Conservation (phyloP, 2,329 filamentous ascomycete genomes). For the Colletotrichum karsti region DNA sequence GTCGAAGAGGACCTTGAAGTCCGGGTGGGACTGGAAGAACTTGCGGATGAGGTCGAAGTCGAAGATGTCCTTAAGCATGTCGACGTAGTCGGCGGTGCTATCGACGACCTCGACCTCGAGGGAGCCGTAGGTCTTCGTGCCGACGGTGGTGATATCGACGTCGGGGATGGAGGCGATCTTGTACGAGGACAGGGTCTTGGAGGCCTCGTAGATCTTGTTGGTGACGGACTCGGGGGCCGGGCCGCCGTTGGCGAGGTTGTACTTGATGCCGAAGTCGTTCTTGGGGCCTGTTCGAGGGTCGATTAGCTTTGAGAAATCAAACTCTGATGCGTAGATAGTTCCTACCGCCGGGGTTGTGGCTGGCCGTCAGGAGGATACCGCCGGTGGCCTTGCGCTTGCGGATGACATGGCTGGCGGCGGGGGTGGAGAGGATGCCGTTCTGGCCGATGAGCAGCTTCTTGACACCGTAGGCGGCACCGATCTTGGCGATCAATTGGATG, state of each 20-base stretch:
- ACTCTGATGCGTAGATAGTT: not conserved
- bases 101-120: constrained; percentile 97
- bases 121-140: constrained; percentile 82
- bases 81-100: constrained; percentile 89
- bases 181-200: constrained; percentile 90
- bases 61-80: constrained; percentile 98
- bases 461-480: constrained; percentile 94
- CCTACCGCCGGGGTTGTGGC: constrained; percentile 96
- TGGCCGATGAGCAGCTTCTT: constrained; percentile 99
- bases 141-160: constrained; percentile 84
- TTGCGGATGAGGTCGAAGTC: constrained; percentile 96
- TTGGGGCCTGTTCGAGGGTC: constrained; percentile 71
- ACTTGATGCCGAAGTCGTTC: constrained; percentile 99
- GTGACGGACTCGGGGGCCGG: constrained; percentile 96
- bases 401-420: constrained; percentile 95
- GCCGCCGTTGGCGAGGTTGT: constrained; percentile 96
- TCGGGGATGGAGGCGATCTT: constrained; percentile 90
- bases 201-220: constrained; percentile 95
- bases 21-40: constrained; percentile 85
- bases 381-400: constrained; percentile 94
- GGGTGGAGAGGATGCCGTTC: constrained; percentile 95
- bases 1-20: constrained; percentile 98
- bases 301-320: constrained; percentile 11
- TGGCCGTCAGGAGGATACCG: constrained; percentile 95
- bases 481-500: constrained; percentile 96